Evolutionary conservation across 352 stramenopile genomes (phyloP), one percentile per base, ranked within the genome.

Genomic region (Phytophthora kernoviae): DNA sequence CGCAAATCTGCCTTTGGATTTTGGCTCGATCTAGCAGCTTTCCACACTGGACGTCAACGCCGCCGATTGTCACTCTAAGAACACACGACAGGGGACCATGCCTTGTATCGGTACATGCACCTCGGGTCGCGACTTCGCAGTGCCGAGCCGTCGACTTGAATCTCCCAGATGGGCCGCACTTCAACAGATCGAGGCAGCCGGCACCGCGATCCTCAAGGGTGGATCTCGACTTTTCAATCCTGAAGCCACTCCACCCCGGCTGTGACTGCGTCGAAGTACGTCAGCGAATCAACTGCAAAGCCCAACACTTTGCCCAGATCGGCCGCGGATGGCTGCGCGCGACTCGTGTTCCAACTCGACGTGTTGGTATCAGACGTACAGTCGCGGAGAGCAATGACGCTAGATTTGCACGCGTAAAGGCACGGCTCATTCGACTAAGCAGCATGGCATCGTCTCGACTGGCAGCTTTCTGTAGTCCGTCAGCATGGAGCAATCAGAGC

Each of bases 281-380:
- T 69, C 54, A 69, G 61, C 62, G 62, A 43, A 70, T 70, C 55
- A 70, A 52, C 40, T 32, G 40, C 44, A 56, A 64, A 55, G 42
- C 41, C 50, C 39, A 7, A n/a, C 53, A 39, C 3, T 8, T 42
- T 20, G n/a, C 30, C 22, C 37, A 10, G 21, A 26, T 26, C 49
- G 49, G 32, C 20, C 20, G 18, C 30, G 17, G 21, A 53, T 53
- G 52, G 50, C 27, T 46, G 36, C 24, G 49, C 49, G n/a, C 47
- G 17, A 30, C 24, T 30, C 24, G 24, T 30, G 24, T 6, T 30
- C 24, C 24, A 30, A 30, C 41, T 54, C 41, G 58, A 10, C 58
- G 58, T 61, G 58, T 65, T 61, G 27, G 51, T 45, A 21, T 21
- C 30, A 46, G 22, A 64, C 39, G 56, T 58, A 48, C 56, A 48